Base-by-base conservation (phyloP, 345 rosid genomes). In the Raphanus sativus region DNA sequence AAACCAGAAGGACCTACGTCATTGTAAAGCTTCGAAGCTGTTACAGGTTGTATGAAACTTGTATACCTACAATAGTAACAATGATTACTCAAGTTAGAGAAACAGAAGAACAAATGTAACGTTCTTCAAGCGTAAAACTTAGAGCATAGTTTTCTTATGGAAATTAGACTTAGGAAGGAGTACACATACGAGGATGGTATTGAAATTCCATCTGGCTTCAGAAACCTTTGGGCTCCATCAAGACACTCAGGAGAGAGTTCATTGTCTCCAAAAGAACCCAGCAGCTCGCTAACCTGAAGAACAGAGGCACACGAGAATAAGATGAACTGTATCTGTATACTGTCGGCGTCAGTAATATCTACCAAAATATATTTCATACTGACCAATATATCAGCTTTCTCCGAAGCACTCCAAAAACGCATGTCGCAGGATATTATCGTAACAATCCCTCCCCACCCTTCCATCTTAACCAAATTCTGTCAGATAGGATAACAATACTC, bases 171-270 rank as follows among this genome's bases (percentile, higher is more conserved):
- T 6, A 5, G 36, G 30, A 42, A 65, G 62, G 75, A 61, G 62
- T 71, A 65, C 65, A 87, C 99, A 59, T 89, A 93, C 98, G 91
- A 89, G 78, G 94, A 86, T 77, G 99, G 99, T 84, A 95, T 93
- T 61, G 99, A 95, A 77, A 95, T 93, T 69, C 98, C 99, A 69
- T 93, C 98, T 80, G 82, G 69, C 87, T 93, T 95, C 85, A 93
- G 70, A 82, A 93, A 93, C 86, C 91, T 82, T 78, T 95, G 97
- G 13, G 99, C 99, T 80, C 99, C 99, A 83, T 95, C 99, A 61
- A 95, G 96, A 82, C 99, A 93, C 77, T 95, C 98, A n/a, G 99
- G 99, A 75, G 99, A 95, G 61, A 95, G 89, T 87, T 95, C 98
- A 86, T 95, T 95, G 85, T 95, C 99, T 65, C 99, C 99, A 82